A percentile compares a stretch with the other conserved stretches of the same genome.
phyloP scores from a whole-genome alignment of 306 rosid species.

The Vigna unguiculata region DNA sequence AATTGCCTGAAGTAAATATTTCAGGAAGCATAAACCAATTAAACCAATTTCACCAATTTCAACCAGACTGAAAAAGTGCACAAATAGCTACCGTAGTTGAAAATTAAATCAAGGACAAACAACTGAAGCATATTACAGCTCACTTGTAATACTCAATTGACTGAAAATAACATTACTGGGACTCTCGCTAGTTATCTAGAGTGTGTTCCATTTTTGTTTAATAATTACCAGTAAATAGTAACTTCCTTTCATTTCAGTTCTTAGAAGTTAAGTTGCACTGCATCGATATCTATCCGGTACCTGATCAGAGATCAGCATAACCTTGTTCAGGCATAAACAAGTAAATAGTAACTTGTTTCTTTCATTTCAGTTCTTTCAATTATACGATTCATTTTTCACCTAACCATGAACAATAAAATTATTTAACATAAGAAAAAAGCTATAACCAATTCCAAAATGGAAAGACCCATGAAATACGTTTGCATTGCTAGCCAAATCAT shows the following conservation, averaged over 20 bases:
- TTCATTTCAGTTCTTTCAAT: neutral
- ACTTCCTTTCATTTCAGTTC: neutral
- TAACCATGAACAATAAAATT: neutral
- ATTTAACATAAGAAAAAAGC: constrained; percentile 1
- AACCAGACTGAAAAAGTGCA: too few species aligned
- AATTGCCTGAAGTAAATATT: too few species aligned
- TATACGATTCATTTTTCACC: neutral
- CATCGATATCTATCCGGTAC: neutral
- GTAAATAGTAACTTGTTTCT: neutral
- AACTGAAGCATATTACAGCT: too few species aligned
- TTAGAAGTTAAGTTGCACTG: neutral
- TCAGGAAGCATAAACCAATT: too few species aligned
- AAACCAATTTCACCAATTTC: too few species aligned
- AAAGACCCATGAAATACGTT: neutral
- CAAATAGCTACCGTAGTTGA: too few species aligned
- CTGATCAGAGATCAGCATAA: neutral
- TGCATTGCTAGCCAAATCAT: constrained; percentile 18
- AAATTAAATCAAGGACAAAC: too few species aligned
- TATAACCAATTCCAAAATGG: neutral
- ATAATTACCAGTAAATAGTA: neutral
- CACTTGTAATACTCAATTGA: too few species aligned
- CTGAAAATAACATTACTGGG: too few species aligned
- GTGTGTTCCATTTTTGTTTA: neutral
- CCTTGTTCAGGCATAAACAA: neutral
- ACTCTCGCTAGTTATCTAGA: too few species aligned